Base-by-base conservation (phyloP, 163 green algal species). In the Scenedesmus sp. region DNA sequence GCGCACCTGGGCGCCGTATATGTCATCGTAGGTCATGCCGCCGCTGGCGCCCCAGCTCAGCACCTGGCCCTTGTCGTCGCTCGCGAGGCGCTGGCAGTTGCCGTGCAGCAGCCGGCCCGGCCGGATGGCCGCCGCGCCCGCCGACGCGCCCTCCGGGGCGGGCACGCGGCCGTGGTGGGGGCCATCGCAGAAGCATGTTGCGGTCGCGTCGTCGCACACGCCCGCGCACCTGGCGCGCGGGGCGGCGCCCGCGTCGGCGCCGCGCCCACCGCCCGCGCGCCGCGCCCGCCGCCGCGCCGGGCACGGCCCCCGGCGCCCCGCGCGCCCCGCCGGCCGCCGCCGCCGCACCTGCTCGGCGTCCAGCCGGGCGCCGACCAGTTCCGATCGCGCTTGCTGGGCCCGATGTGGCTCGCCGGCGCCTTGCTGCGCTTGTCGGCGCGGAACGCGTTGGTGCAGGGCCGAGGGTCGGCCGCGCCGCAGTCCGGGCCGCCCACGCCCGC, bases 371-470 rank as follows among this genome's bases (percentile, higher is more conserved):
- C 70, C 4, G 33, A 47, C 51, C 63, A 72, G 18, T 85, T 45
- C 11, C 82, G 45, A 45, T 88, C 83, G 4, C 70, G 39, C 7
- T 79, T 79, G n/a, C 85, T 79, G 4, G 56, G 65, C 29, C 82
- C 76, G 20, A 88, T 86, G 67, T 85, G 80, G 24, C 84, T 48
- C 57, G 70, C 31, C 26, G 31, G 58, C 45, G 17, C 4, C 36
- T 42, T 73, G 65, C 53, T 72, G 54, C 9, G 57, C 1, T 20
- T 47, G 29, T 64, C 26, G 2, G 17, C 34, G 13, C 85, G 22
- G 72, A 84, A 88, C 20, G 3, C 3, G 51, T 70, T 86, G 22
- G 83, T 91, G 72, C 87, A 91, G 0, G 87, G 87, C n/a, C 87
- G 72, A 28, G 70, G 28, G 31, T 86, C 70, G 29, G 77, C 53